phyloP scores from a whole-genome alignment of 1,284 basidiomycete species.

The Agaricales sp. region DNA sequence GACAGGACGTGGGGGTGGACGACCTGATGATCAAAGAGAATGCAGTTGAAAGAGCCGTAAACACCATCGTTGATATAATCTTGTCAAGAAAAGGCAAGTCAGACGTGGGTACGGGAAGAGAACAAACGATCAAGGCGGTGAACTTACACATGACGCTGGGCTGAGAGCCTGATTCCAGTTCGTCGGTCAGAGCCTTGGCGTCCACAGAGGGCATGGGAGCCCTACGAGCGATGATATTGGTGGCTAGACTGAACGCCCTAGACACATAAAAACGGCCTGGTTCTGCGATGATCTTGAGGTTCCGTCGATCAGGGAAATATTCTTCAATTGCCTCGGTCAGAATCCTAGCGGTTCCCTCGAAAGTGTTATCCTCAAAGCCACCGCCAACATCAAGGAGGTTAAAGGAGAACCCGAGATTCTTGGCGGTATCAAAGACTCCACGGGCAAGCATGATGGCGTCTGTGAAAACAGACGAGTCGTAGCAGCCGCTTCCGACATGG shows the following conservation, averaged over 20 bases:
- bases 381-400: slow-evolving; percentile 89
- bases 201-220: slow-evolving; percentile 32
- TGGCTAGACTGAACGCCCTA: slow-evolving; percentile 87
- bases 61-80: slow-evolving; percentile 98
- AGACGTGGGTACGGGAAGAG: slow-evolving; percentile 7
- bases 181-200: slow-evolving; percentile 17
- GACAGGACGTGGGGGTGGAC: slow-evolving; percentile 77
- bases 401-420: slow-evolving; percentile 75
- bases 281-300: slow-evolving; percentile 88
- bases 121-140: slow-evolving; percentile 10
- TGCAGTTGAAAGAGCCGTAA: slow-evolving; percentile 98
- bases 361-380: slow-evolving; percentile 88
- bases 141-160: slow-evolving; percentile 74
- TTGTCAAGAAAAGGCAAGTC: slow-evolving; percentile 21
- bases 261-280: slow-evolving; percentile 94
- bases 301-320: slow-evolving; percentile 78
- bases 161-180: slow-evolving; percentile 30
- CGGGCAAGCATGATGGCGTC: slow-evolving; percentile 86
- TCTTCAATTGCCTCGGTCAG: slow-evolving; percentile 65
- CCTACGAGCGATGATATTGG: slow-evolving; percentile 89
- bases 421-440: slow-evolving; percentile 83
- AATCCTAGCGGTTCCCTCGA: slow-evolving; percentile 74
- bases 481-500: slow-evolving; percentile 97
- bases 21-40: slow-evolving; percentile 88
- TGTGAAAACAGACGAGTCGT: slow-evolving; percentile 82